A percentile compares a stretch with the other conserved stretches of the same genome.
These are phyloP conservation scores for Solanum chaucha DNA, from an alignment of 257 asterid genomes.

Conservation along the genomic window DNA sequence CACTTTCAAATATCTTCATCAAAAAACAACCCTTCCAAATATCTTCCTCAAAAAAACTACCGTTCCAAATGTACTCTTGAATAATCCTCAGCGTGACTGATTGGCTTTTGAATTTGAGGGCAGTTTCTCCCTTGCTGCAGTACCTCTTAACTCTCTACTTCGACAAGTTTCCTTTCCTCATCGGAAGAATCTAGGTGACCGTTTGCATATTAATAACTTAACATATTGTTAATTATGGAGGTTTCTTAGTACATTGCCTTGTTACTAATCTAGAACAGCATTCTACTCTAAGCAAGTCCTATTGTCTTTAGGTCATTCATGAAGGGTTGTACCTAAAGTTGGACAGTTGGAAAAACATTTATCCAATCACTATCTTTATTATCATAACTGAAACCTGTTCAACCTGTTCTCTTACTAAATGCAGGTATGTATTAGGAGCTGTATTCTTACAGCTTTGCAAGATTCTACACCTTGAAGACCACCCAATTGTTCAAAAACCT, in stretches of 20 bases:
- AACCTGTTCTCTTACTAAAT: background rate
- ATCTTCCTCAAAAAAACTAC: background rate
- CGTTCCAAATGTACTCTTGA: background rate
- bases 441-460: constrained; percentile 86
- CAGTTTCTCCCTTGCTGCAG: background rate
- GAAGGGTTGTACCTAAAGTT: background rate
- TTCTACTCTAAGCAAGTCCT: background rate
- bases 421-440: constrained; percentile 83
- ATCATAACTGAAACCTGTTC: background rate
- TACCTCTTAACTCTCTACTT: background rate
- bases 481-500: constrained; percentile 63
- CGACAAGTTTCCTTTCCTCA: background rate
- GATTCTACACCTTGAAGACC: constrained; percentile 57
- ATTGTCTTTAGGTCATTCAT: background rate
- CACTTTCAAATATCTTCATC: background rate
- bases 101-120: background rate
- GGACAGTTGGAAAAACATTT: background rate
- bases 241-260: background rate
- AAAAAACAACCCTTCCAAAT: background rate
- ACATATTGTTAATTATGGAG: background rate
- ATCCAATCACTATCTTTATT: background rate
- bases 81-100: background rate
- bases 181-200: background rate
- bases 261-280: background rate
- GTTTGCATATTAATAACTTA: background rate